These are phyloP conservation scores for Nicotiana obtusifolia DNA, from an alignment of 257 asterid genomes.

Conservation along the genomic window DNA sequence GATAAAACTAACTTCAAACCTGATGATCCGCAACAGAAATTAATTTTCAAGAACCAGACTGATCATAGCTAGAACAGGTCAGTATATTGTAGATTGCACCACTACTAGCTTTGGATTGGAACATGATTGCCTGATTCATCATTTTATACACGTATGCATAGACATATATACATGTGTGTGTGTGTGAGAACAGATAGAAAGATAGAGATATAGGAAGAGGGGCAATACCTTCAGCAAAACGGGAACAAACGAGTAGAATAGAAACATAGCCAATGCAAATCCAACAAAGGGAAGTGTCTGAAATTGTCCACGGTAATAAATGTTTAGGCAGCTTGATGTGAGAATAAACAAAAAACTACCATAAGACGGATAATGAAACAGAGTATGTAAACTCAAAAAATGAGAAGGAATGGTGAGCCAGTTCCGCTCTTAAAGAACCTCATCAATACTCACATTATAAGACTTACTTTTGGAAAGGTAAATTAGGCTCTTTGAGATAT, in stretches of 20 bases:
- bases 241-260: conserved; percentile 82
- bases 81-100: background rate
- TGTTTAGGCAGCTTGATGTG: background rate
- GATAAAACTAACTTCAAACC: background rate
- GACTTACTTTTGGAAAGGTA: background rate
- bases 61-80: background rate
- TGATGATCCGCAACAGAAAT: background rate
- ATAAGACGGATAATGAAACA: background rate
- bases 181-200: background rate
- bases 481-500: background rate
- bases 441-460: background rate
- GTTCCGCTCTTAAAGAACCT: background rate
- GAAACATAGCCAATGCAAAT: conserved; percentile 80
- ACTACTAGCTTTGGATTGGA: background rate
- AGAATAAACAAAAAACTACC: background rate
- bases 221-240: conserved; percentile 61
- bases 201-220: background rate
- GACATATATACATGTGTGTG: too few relatives aligned
- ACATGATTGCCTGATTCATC: background rate
- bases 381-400: background rate
- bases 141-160: background rate
- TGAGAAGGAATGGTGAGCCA: background rate
- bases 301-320: background rate
- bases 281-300: conserved; percentile 84
- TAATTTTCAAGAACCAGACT: background rate